These are phyloP conservation scores for Pichia ethanolica DNA, from an alignment of 805 yeast genomes.

Conservation along the genomic window DNA sequence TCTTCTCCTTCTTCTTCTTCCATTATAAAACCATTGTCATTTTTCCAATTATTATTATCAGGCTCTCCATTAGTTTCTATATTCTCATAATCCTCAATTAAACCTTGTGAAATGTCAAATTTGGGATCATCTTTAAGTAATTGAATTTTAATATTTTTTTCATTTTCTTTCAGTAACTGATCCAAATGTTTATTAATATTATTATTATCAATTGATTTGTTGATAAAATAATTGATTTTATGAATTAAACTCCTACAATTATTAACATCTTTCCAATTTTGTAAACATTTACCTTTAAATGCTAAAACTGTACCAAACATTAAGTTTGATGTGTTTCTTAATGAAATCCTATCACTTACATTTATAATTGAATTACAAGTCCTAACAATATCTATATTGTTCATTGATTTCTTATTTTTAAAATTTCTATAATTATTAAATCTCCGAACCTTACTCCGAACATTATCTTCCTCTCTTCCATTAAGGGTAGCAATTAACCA, in stretches of 20 bases:
- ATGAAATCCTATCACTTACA: constrained; percentile 15
- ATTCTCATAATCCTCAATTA: not conserved
- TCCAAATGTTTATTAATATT: not conserved
- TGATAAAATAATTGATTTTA: not conserved
- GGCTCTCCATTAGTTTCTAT: not conserved
- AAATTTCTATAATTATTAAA: constrained; percentile 1
- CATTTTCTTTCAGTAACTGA: not conserved
- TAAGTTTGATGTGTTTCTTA: constrained; percentile 35
- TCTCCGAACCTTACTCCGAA: not conserved
- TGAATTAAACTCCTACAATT: constrained; percentile 31
- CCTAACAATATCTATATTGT: constrained; percentile 34
- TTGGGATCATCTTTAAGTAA: constrained; percentile 30
- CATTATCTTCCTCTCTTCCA: not conserved
- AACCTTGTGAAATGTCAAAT: constrained; percentile 18
- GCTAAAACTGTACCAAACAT: constrained; percentile 43
- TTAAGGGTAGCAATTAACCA: constrained; percentile 7
- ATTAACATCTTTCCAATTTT: constrained; percentile 9
- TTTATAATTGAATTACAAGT: constrained; percentile 30
- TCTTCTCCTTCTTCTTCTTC: not conserved
- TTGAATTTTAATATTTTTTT: not conserved
- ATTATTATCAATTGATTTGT: not conserved
- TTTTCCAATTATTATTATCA: not conserved
- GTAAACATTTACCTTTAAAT: constrained; percentile 36
- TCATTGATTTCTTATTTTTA: constrained; percentile 26
- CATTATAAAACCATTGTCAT: not conserved